Evolutionary conservation across 2,329 filamentous ascomycete species (phyloP).

Genomic region (Laburnicola sp.): DNA sequence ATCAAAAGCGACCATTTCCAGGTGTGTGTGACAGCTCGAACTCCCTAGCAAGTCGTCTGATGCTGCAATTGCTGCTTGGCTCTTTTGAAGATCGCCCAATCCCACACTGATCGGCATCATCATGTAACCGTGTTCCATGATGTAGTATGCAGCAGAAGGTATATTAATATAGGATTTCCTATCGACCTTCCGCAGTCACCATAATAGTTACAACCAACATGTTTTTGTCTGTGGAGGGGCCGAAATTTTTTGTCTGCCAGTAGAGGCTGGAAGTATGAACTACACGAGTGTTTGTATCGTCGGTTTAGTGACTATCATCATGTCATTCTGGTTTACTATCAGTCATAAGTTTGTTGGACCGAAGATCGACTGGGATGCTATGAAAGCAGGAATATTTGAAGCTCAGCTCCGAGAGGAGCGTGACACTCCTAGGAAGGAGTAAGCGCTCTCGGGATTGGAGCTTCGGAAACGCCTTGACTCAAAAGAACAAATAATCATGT

Average conservation of each 20-base stretch:
- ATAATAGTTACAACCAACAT: background rate
- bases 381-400: background rate
- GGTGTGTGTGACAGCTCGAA: no score
- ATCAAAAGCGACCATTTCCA: no score
- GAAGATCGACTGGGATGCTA: background rate
- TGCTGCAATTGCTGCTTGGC: background rate
- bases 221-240: no score
- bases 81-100: background rate
- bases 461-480: no score
- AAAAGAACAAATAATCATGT: constrained; percentile 21
- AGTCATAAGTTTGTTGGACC: background rate
- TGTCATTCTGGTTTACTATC: background rate
- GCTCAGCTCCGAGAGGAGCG: background rate
- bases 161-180: no score
- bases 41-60: background rate
- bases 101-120: no score
- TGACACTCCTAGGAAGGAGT: background rate
- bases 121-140: no score
- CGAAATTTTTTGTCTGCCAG: no score
- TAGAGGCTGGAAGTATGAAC: background rate
- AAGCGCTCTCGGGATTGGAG: no score
- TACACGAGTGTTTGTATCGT: background rate
- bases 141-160: background rate
- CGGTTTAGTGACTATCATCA: background rate
- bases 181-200: background rate